These are phyloP conservation scores for Pyrenula massariospora DNA, from an alignment of 495 filamentous ascomycete genomes.

Conservation along the genomic window DNA sequence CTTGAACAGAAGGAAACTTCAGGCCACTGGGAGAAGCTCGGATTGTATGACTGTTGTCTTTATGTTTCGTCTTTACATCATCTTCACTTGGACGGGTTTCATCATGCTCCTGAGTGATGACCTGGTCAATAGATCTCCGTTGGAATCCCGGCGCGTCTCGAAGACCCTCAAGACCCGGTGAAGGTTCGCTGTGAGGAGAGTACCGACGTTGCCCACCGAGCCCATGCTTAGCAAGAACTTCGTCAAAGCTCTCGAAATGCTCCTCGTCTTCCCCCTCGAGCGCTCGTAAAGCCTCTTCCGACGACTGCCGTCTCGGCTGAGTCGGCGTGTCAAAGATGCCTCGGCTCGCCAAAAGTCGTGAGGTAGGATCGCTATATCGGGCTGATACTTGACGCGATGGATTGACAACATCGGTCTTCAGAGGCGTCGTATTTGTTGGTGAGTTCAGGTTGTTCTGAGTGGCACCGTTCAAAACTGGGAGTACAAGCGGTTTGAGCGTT, in stretches of 20 bases:
- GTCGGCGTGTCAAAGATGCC: constrained; percentile 6
- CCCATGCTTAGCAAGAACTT: not conserved
- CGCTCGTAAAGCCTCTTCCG: constrained; percentile 14
- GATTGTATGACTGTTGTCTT: too few relatives aligned
- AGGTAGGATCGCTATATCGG: constrained; percentile 2
- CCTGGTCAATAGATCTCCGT: too few relatives aligned
- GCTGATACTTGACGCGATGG: not conserved
- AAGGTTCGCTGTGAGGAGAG: too few relatives aligned
- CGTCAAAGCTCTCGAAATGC: not conserved
- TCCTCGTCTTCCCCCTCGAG: constrained; percentile 12
- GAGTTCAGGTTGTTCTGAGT: not conserved
- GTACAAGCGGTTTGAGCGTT: constrained; percentile 22
- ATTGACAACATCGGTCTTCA: not conserved
- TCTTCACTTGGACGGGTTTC: too few relatives aligned
- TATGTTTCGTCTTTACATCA: too few relatives aligned
- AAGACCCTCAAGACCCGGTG: too few relatives aligned
- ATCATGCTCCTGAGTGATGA: too few relatives aligned
- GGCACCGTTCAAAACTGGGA: constrained; percentile 6
- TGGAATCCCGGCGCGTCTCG: too few relatives aligned
- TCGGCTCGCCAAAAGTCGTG: constrained; percentile 9
- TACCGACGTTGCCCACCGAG: not conserved
- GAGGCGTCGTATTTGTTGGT: not conserved
- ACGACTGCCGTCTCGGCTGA: constrained; percentile 5
- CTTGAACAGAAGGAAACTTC: too few relatives aligned
- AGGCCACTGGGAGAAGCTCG: too few relatives aligned